Conservation (phyloP, 345 rosid genomes). For the Ricinus communis region DNA sequence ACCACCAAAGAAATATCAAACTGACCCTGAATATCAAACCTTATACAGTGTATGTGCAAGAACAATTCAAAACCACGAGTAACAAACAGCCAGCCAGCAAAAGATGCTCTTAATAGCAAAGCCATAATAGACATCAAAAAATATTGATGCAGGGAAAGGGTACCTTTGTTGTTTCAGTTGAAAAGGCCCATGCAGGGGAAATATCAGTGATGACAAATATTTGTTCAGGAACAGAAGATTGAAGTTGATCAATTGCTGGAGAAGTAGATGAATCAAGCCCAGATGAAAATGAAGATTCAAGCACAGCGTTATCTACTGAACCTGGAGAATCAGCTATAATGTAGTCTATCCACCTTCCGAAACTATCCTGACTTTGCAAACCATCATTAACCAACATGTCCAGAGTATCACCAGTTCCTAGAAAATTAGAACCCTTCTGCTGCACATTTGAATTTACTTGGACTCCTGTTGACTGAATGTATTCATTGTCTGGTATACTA, state of each 20-base stretch:
- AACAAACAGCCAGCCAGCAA: too few relatives aligned
- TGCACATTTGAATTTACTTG: slow-evolving; percentile 38
- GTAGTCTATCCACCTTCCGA: slow-evolving; percentile 75
- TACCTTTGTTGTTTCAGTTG: slow-evolving; percentile 87
- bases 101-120: too few relatives aligned
- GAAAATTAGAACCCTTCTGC: slow-evolving; percentile 31
- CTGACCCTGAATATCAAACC: not conserved
- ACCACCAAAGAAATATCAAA: not conserved
- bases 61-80: not conserved
- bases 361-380: slow-evolving; percentile 79
- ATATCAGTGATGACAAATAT: slow-evolving; percentile 73
- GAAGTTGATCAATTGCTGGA: slow-evolving; percentile 36
- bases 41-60: not conserved
- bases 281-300: slow-evolving; percentile 47
- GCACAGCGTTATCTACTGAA: slow-evolving; percentile 45
- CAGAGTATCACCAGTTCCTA: slow-evolving; percentile 38
- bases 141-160: not conserved
- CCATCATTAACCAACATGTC: slow-evolving; percentile 49
- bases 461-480: slow-evolving; percentile 29
- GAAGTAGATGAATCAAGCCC: slow-evolving; percentile 42
- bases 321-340: slow-evolving; percentile 51
- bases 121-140: not conserved
- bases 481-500: slow-evolving; percentile 33
- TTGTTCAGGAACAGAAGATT: slow-evolving; percentile 45
- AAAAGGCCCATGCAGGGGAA: slow-evolving; percentile 81